Conservation (phyloP, 306 rosid genomes). For the Rosa lucieae region DNA sequence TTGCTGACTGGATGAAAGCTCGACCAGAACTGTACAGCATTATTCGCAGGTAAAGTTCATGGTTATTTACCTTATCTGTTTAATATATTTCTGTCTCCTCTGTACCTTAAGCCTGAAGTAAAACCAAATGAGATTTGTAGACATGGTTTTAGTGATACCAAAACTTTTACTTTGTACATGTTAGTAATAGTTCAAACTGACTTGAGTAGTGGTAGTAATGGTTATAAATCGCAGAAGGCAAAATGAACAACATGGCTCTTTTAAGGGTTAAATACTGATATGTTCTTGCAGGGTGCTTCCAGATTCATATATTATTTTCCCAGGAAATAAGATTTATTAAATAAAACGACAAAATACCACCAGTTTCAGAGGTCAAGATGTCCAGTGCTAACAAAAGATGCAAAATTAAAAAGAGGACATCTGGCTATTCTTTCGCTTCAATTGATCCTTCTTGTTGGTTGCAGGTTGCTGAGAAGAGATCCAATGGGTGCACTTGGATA, state of each 20-base stretch:
- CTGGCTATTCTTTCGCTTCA: conserved; percentile 19
- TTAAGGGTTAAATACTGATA: neutral
- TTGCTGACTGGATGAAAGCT: conserved; percentile 89
- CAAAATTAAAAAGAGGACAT: conserved; percentile 1
- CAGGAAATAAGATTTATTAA: neutral
- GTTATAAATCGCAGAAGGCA: neutral
- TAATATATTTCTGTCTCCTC: neutral
- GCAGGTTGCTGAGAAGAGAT: conserved; percentile 83
- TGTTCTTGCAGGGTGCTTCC: neutral
- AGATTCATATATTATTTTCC: neutral
- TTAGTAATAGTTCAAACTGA: neutral
- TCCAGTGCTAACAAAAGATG: neutral
- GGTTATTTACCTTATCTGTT: neutral
- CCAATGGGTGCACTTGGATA: conserved; percentile 98
- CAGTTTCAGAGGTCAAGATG: neutral
- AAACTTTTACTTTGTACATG: neutral
- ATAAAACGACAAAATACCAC: neutral
- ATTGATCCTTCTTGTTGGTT: conserved; percentile 27
- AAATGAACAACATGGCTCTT: neutral
- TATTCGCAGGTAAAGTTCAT: conserved; percentile 66
- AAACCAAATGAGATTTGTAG: neutral
- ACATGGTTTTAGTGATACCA: neutral
- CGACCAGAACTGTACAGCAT: conserved; percentile 92
- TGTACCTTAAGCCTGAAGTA: neutral
- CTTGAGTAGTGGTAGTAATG: neutral